Conservation (phyloP, 1,284 basidiomycete species). For the Coriolopsis trogii region DNA sequence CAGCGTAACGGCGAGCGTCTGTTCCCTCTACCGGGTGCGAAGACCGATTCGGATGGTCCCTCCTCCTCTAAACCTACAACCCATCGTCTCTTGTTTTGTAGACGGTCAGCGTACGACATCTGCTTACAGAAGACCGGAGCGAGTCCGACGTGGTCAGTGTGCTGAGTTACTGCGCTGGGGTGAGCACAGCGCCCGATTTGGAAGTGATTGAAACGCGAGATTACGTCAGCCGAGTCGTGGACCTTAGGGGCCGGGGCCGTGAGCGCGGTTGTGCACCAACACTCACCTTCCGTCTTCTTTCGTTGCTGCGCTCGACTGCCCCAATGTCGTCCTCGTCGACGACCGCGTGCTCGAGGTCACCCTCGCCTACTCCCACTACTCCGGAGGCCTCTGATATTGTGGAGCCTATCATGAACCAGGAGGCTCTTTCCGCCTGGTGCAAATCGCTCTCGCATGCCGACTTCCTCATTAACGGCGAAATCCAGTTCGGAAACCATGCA, state of each 20-base stretch:
- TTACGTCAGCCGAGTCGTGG: background rate
- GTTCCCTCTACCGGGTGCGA: too few species aligned
- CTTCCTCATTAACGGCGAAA: conserved; percentile 36
- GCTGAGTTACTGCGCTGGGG: background rate
- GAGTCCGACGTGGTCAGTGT: too few species aligned
- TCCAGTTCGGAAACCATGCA: conserved; percentile 19
- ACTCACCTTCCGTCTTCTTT: conserved; percentile 4
- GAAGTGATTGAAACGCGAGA: too few species aligned
- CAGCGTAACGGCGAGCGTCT: too few species aligned
- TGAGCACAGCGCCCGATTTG: background rate
- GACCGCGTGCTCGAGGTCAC: conserved; percentile 56
- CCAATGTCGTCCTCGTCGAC: conserved; percentile 58
- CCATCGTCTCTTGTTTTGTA: too few species aligned
- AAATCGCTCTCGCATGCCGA: conserved; percentile 45
- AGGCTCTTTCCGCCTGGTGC: conserved; percentile 64
- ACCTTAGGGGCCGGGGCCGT: conserved; percentile 3
- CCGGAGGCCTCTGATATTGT: conserved; percentile 62
- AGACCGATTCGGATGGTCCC: too few species aligned
- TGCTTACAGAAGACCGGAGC: background rate
- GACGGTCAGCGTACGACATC: too few species aligned
- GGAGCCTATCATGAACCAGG: conserved; percentile 51
- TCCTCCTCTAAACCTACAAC: too few species aligned
- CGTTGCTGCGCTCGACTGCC: conserved; percentile 24
- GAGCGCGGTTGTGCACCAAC: conserved; percentile 3
- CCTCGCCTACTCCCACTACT: conserved; percentile 70